Percentiles rank a stretch among this genome's conserved stretches.
Conservation (phyloP, 208 protist species). For the Leishmania mexicana region DNA sequence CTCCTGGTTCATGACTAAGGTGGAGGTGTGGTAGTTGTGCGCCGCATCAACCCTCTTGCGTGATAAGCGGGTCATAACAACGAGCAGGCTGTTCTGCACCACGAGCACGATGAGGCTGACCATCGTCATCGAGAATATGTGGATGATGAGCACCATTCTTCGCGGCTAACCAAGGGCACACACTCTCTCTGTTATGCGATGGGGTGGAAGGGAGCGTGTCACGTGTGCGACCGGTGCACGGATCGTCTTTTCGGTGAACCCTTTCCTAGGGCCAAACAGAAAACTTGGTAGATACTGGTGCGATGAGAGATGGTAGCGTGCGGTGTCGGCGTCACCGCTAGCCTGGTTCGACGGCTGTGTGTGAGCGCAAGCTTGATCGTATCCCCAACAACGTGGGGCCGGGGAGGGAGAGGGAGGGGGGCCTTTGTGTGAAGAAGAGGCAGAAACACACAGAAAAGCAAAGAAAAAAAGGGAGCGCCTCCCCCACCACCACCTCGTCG, state of each 20-base stretch:
- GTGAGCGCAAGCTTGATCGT: not conserved
- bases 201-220: not conserved
- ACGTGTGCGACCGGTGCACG: not conserved
- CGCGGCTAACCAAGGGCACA: not conserved
- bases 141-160: slow-evolving; percentile 13
- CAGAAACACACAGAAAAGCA: not conserved
- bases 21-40: slow-evolving; percentile 64
- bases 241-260: not conserved
- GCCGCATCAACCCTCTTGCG: slow-evolving; percentile 33
- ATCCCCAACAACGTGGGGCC: not conserved
- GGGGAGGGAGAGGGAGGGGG: not conserved
- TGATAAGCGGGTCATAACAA: slow-evolving; percentile 76
- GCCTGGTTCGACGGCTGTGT: not conserved
- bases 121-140: slow-evolving; percentile 34
- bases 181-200: not conserved
- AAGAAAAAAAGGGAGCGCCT: not conserved
- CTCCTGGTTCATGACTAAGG: slow-evolving; percentile 77
- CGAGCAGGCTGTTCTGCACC: slow-evolving; percentile 74
- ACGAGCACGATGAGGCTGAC: slow-evolving; percentile 79
- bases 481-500: not conserved
- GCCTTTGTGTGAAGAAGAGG: not conserved
- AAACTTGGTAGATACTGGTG: not conserved
- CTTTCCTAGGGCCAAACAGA: not conserved
- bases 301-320: not conserved
- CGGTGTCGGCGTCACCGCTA: not conserved